Conservation (phyloP, 2,329 filamentous ascomycete genomes). For the Pseudogymnoascus pannorum region DNA sequence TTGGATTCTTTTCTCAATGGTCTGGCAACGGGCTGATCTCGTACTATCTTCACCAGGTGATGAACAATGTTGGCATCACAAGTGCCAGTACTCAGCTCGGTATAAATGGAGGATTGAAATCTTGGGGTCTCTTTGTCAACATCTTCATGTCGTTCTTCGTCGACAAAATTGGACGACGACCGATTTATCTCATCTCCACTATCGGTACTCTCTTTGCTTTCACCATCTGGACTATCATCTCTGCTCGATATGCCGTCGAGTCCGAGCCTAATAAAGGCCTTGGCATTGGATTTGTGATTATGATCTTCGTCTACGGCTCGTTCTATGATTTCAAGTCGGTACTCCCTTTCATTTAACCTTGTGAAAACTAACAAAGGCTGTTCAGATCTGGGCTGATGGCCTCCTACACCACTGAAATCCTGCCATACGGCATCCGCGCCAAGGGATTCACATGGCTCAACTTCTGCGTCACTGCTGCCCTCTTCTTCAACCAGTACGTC, state of each 20-base stretch:
- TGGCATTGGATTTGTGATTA: conserved; percentile 48
- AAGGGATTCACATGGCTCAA: conserved; percentile 16
- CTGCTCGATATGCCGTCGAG: conserved; percentile 32
- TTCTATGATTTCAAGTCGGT: conserved; percentile 56
- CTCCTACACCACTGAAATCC: conserved; percentile 50
- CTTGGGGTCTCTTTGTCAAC: conserved; percentile 25
- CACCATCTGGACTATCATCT: conserved; percentile 25
- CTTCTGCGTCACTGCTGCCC: conserved; percentile 36
- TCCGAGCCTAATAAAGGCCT: conserved; percentile 28
- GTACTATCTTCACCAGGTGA: conserved; percentile 24
- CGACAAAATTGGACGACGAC: conserved; percentile 34
- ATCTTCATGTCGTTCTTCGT: conserved; percentile 25
- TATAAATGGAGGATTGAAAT: conserved; percentile 23
- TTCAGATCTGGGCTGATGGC: background rate
- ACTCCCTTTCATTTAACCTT: conserved; percentile 38
- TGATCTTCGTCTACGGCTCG: conserved; percentile 52
- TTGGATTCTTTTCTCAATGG: conserved; percentile 47
- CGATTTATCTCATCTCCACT: conserved; percentile 42
- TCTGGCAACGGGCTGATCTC: conserved; percentile 41
- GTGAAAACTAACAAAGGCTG: background rate
- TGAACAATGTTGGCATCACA: conserved; percentile 18
- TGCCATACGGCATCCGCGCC: conserved; percentile 48
- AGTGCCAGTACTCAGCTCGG: conserved; percentile 18
- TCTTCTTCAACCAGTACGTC: conserved; percentile 39
- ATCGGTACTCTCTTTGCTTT: conserved; percentile 25